Evolutionary conservation across 257 asterid species (phyloP).

Genomic region (Verbena officinalis): DNA sequence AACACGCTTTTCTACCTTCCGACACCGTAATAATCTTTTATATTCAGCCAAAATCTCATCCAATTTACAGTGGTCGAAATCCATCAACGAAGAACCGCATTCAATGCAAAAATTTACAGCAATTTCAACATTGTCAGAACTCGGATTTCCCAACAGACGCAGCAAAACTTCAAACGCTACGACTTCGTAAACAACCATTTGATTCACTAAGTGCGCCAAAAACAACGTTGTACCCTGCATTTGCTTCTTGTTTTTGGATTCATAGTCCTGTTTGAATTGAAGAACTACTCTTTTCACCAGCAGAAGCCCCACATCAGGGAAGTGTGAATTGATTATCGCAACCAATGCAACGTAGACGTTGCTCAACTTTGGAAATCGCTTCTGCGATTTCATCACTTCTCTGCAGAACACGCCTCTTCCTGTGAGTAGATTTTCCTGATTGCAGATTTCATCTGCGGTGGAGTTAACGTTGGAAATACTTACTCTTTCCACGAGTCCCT

Average conservation of each 20-base stretch:
- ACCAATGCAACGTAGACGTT: slow-evolving; percentile 41
- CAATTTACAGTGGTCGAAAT: too few species aligned
- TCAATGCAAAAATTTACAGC: slow-evolving; percentile 42
- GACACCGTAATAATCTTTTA: too few species aligned
- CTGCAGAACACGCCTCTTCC: slow-evolving; percentile 38
- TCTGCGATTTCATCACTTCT: slow-evolving; percentile 39
- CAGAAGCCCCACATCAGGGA: slow-evolving; percentile 37
- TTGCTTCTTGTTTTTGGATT: not conserved
- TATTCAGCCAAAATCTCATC: too few species aligned
- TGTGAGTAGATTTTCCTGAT: slow-evolving; percentile 5
- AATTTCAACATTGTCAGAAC: slow-evolving; percentile 33
- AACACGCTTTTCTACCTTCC: too few species aligned
- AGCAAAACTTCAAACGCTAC: slow-evolving; percentile 28
- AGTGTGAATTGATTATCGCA: slow-evolving; percentile 30
- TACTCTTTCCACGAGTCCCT: slow-evolving; percentile 14
- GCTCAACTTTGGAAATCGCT: slow-evolving; percentile 15
- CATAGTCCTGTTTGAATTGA: slow-evolving; percentile 28
- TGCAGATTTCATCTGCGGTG: slow-evolving; percentile 23
- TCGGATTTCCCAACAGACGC: slow-evolving; percentile 36
- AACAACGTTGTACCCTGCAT: slow-evolving; percentile 22
- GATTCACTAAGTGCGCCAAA: slow-evolving; percentile 43
- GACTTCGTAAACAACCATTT: slow-evolving; percentile 26
- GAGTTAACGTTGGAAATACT: slow-evolving; percentile 14
- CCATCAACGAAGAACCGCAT: slow-evolving; percentile 33
- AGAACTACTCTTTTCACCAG: slow-evolving; percentile 33